A percentile compares a stretch with the other conserved stretches of the same genome.
Evolutionary conservation across 768 basidiomycete genomes (phyloP).

Genomic region (Rhizopogon vulgaris): DNA sequence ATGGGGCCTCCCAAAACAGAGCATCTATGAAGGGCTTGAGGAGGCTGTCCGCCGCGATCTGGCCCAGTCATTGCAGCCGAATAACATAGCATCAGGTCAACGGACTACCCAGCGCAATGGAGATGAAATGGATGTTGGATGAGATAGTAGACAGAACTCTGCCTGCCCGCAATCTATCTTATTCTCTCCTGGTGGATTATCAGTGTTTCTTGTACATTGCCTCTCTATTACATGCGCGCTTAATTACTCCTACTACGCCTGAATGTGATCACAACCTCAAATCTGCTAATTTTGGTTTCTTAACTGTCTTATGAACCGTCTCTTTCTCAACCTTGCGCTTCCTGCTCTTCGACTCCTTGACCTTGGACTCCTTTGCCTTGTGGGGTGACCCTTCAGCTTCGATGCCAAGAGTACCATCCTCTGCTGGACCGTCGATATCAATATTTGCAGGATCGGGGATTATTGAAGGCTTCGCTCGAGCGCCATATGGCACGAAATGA

Average conservation of each 20-base stretch:
- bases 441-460: conserved; percentile 7
- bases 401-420: conserved; percentile 13
- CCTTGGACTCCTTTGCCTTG: conserved; percentile 6
- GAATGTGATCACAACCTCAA: neutral
- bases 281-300: conserved; percentile 36
- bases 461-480: conserved; percentile 20
- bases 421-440: conserved; percentile 14
- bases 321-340: conserved; percentile 47
- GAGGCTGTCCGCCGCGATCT: conserved; percentile 47
- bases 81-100: conserved; percentile 14
- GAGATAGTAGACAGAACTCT: conserved; percentile 11
- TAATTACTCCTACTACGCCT: conserved; percentile 8
- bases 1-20: conserved; percentile 71
- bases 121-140: conserved; percentile 70
- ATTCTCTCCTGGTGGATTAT: conserved; percentile 16
- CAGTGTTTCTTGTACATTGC: conserved; percentile 17
- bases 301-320: conserved; percentile 36
- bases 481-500: conserved; percentile 57
- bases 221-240: conserved; percentile 12
- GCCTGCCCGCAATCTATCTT: conserved; percentile 12
- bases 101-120: conserved; percentile 34
- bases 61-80: conserved; percentile 16
- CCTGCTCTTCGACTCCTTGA: conserved; percentile 25
- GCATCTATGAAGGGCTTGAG: conserved; percentile 71
- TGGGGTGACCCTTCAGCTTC: neutral